Evolutionary conservation across 2,329 filamentous ascomycete species (phyloP).

Genomic region (Arthroderma sp.): DNA sequence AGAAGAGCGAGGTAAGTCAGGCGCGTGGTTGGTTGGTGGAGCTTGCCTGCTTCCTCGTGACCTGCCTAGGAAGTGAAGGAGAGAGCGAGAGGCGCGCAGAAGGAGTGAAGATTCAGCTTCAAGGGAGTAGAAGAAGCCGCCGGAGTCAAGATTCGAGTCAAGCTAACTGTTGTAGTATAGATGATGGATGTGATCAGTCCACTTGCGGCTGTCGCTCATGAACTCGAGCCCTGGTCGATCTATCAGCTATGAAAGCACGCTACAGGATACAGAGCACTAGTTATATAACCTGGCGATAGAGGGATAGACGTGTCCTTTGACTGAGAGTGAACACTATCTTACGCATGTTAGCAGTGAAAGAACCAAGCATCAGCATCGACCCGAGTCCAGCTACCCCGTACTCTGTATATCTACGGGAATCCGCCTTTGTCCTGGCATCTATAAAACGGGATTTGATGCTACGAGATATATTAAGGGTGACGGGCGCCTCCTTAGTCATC

Average conservation of each 20-base stretch:
- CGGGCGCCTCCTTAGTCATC: slow-evolving; percentile 2
- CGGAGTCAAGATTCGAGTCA: background rate
- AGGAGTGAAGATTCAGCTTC: background rate
- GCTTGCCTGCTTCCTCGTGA: background rate
- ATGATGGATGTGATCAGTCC: background rate
- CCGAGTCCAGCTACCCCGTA: no score
- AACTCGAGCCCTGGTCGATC: background rate
- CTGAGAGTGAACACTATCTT: no score
- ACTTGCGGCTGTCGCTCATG: background rate
- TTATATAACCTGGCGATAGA: no score
- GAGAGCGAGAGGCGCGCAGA: background rate
- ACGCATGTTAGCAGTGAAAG: no score
- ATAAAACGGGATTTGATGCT: background rate
- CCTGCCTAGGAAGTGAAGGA: background rate
- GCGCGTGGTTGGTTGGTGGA: background rate
- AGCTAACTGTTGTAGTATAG: background rate
- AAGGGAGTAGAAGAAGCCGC: background rate
- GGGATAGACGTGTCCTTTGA: no score
- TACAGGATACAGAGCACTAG: no score
- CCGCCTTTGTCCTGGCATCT: no score
- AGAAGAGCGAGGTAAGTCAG: background rate
- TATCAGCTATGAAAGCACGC: no score
- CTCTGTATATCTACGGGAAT: no score
- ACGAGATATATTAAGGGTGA: background rate
- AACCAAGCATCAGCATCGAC: no score